Base-by-base conservation (phyloP, 331 rosid genomes). In the Arachis monticola region DNA sequence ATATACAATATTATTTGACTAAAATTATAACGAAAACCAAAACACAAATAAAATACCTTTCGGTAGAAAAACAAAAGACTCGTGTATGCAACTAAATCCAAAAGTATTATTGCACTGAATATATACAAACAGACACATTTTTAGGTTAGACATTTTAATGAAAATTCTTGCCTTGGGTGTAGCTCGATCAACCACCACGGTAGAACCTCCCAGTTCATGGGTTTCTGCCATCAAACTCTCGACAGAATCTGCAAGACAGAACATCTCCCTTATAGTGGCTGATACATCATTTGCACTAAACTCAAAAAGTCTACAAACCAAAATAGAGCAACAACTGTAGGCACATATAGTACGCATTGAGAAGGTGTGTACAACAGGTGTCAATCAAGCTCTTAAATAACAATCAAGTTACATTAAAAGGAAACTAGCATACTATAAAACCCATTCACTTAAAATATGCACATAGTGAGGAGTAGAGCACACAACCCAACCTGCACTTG, bases 151-250 rank as follows among this genome's bases (percentile, higher is more conserved):
- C 4, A 35, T 35, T 35, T 35, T 35, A 51, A 57, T 17, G 66
- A 52, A 76, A 74, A 73, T 63, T 74, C 90, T 86, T 90, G 79
- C 99, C 97, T 95, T 95, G 32, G 98, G 98, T 42, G 98, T 95
- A 9, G 99, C 99, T 68, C 96, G 88, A 81, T 95, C 99, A 82
- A 95, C 98, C 82, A 95, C 99, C 66, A 95, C 88, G 64, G 87
- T 56, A 69, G 97, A 87, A 67, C 98, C 98, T 4, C 97, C 99
- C 71, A 95, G 77, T 64, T 92, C 96, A 82, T 95, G 99, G 66
- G 92, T 89, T 60, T 95, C 99, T 63, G 78, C 78, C 99, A 95
- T 92, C 93, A 95, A 84, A 82, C 13, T 89, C 68, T 95, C 99
- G 52, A 92, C 98, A 44, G 98, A 88, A 52, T 95, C 99, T 95